Base-by-base conservation (phyloP, 23 red algal genomes). In the Gracilaria gracilis region DNA sequence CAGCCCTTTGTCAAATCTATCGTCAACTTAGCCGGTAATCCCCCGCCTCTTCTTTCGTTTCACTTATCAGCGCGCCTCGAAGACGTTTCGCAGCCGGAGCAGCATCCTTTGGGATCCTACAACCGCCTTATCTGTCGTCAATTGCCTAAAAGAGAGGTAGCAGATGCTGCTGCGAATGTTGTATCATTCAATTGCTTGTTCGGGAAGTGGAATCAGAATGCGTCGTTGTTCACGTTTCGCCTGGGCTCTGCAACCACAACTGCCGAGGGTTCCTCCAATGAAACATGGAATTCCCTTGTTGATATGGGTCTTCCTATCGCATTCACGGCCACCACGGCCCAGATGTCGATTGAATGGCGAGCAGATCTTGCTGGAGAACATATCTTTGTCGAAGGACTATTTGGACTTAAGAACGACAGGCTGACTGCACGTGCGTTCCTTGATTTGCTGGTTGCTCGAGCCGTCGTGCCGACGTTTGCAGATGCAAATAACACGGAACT, bases 221-320 rank as follows among this genome's bases (percentile, higher is more conserved):
- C 42, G 12, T 35, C 58, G 20, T 34, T 59, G n/a, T 82, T 82
- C n/a, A 61, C 79, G 9, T 82, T 82, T 61, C 79, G 79, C 3
- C 20, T 82, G 21, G 44, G 66, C 35, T 39, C 28, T 4, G 66
- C 66, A 3, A 39, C 35, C 35, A 19, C 66, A 8, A 36, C 31
- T 16, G 17, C 35, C 6, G 9, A 17, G 4, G 4, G 35, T 25
- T 36, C 66, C 12, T 39, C 66, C 9, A 20, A 4, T 24, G 20
- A 24, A 20, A 36, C 66, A 25, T 71, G 66, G 66, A 16, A 36
- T 17, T 2, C 3, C 3, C 66, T 29, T 5, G 12, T 37, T 4
- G 15, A 36, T 25, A 5, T 17, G 13, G 28, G 35, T 3, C 66
- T 71, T 4, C 35, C 35, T 29, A 2, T 71, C 3, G 4, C 13